Evolutionary conservation across 1,139 yeast genomes (phyloP).

Genomic region (Tardiomyces blankii): DNA sequence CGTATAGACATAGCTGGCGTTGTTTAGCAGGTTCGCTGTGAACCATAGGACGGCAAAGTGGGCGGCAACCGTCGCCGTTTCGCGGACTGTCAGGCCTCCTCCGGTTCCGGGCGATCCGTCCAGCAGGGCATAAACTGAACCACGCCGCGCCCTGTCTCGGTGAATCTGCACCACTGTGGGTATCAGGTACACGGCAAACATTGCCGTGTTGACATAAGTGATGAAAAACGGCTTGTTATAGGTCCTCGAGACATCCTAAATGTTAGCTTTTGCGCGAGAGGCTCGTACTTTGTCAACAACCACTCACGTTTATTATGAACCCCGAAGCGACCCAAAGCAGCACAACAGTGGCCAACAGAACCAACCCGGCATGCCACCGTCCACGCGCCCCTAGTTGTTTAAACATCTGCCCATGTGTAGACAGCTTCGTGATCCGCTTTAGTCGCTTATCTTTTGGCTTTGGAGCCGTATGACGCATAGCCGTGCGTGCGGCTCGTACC

Average conservation of each 20-base stretch:
- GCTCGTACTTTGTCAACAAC: slow-evolving; percentile 3
- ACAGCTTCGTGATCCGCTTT: too few species aligned
- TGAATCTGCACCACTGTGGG: slow-evolving; percentile 3
- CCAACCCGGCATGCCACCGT: slow-evolving; percentile 64
- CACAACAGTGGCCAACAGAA: slow-evolving; percentile 63
- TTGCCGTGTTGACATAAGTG: slow-evolving; percentile 81
- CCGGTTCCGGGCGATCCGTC: slow-evolving; percentile 1
- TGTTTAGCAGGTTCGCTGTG: slow-evolving; percentile 75
- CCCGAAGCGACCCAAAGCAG: slow-evolving; percentile 83
- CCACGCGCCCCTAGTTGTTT: slow-evolving; percentile 1
- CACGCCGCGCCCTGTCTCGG: slow-evolving; percentile 2
- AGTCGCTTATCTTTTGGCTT: too few species aligned
- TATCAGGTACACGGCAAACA: slow-evolving; percentile 67
- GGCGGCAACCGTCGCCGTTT: slow-evolving; percentile 45
- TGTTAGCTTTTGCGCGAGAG: too few species aligned
- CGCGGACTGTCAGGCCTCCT: slow-evolving; percentile 14
- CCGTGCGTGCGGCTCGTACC: too few species aligned
- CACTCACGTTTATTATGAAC: slow-evolving; percentile 52
- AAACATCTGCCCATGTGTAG: not conserved
- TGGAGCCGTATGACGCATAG: too few species aligned
- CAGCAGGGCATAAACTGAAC: slow-evolving; percentile 1
- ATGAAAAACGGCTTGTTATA: slow-evolving; percentile 90
- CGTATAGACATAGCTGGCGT: slow-evolving; percentile 77
- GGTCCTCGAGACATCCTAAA: slow-evolving; percentile 12
- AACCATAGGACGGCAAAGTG: slow-evolving; percentile 88